Evolutionary conservation across 805 yeast species (phyloP), one percentile per base, ranked within the genome.

Genomic region (Ogataea glucozyma): DNA sequence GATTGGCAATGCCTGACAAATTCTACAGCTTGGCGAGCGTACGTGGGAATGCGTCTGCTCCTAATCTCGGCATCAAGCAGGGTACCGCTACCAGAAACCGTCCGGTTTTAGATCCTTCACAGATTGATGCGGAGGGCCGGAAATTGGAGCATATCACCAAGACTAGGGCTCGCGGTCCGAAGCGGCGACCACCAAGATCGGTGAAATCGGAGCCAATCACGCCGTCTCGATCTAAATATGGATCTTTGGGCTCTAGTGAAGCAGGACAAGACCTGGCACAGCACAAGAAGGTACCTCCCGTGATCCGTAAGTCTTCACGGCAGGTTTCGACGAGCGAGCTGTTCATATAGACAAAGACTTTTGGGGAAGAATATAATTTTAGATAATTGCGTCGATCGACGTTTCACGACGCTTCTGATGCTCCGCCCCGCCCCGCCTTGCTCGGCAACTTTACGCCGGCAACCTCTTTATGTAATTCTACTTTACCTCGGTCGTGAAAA

Each of bases 131-230:
- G 26, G 51, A 50, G 35, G 51, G 58, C 1, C 59, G 49, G 11
- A 66, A 65, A 31, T 58, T 76, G 34, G 60, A 60, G 0, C 81
- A 77, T 54, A 58, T 72, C 2, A 76, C 68, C 33, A 78, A 76
- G 51, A 43, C 58, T 0, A 61, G 83, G 40, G 62, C 79, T 13
- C 71, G 64, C 42, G 83, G 83, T 0, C 83, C 83, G 0, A 74
- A 69, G 52, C 59, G 82, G 48, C 61, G 73, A 38, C 61, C 72
- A 14, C 81, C 81, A 1, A 64, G 65, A 40, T 12, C 32, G 20
- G 29, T 21, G 36, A 31, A 21, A n/a, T 30, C 44, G 21, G 26
- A 44, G 34, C 26, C 36, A 7, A 7, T 18, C 23, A 18, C 13
- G 44, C 7, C 29, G 14, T 16, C 29, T 19, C 18, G 10, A 8